Evolutionary conservation across 2,329 filamentous ascomycete genomes (phyloP).

Genomic region (Pseudocercospora fijiensis): DNA sequence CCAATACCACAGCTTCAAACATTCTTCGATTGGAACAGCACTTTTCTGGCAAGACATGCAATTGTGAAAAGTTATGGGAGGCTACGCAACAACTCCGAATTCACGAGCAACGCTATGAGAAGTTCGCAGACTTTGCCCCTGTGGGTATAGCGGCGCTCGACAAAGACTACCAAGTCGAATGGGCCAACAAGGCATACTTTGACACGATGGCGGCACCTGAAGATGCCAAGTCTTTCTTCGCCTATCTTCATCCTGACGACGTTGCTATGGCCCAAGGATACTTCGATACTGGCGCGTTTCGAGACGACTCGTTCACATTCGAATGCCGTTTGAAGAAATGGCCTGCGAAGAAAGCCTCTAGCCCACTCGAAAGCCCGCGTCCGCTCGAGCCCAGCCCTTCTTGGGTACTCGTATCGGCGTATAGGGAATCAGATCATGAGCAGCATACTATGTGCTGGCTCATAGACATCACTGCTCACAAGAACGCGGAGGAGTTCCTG

Average conservation of each 20-base stretch:
- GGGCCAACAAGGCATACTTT: slow-evolving; percentile 26
- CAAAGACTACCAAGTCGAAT: slow-evolving; percentile 17
- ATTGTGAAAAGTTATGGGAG: slow-evolving; percentile 25
- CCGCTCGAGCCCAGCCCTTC: slow-evolving; percentile 15
- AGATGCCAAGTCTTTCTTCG: slow-evolving; percentile 19
- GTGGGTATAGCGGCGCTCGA: slow-evolving; percentile 14
- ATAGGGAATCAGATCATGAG: slow-evolving; percentile 19
- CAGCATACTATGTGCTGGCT: slow-evolving; percentile 31
- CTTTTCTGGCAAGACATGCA: slow-evolving; percentile 20
- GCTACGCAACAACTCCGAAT: slow-evolving; percentile 17
- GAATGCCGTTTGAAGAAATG: slow-evolving; percentile 26
- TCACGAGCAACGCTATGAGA: slow-evolving; percentile 21
- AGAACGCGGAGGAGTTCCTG: slow-evolving; percentile 46
- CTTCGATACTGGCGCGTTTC: slow-evolving; percentile 18
- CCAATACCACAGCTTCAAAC: slow-evolving; percentile 19
- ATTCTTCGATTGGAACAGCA: slow-evolving; percentile 21
- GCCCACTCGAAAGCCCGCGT: slow-evolving; percentile 13
- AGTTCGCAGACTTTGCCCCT: slow-evolving; percentile 25
- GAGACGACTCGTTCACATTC: slow-evolving; percentile 22
- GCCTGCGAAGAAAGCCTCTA: slow-evolving; percentile 12
- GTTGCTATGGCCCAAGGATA: slow-evolving; percentile 13
- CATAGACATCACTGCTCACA: slow-evolving; percentile 48
- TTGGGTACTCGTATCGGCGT: slow-evolving; percentile 25
- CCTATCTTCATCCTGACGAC: slow-evolving; percentile 23
- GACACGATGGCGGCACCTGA: slow-evolving; percentile 18